These are phyloP conservation scores for Epichloe uncinata DNA, from an alignment of 2,329 filamentous ascomycete genomes.

Conservation along the genomic window DNA sequence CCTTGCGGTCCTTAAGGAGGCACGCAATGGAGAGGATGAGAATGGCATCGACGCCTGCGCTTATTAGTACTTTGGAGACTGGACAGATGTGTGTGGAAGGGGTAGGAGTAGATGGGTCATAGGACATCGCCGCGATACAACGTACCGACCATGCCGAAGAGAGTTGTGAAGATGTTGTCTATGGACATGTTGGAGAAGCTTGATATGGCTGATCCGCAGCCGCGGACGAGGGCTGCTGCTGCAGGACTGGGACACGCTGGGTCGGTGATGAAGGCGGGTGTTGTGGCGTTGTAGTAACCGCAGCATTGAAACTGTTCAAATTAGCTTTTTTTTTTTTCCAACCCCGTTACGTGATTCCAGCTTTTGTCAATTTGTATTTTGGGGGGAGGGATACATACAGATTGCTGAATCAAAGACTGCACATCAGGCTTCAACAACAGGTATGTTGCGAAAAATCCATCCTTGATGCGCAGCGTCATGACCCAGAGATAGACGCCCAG, in stretches of 20 bases:
- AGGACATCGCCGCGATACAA: conserved; percentile 4
- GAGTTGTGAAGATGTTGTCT: conserved; percentile 63
- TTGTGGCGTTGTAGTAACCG: conserved; percentile 61
- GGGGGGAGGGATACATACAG: conserved; percentile 31
- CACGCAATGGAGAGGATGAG: conserved; percentile 61
- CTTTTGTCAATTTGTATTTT: background rate
- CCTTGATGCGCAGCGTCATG: conserved; percentile 54
- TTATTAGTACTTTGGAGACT: conserved; percentile 11
- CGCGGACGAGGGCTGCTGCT: conserved; percentile 54
- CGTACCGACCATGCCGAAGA: conserved; percentile 64
- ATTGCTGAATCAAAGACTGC: conserved; percentile 58
- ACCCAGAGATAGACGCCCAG: conserved; percentile 61
- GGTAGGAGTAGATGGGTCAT: no score
- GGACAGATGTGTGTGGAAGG: conserved; percentile 3
- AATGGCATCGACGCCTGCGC: conserved; percentile 43
- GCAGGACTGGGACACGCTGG: conserved; percentile 54
- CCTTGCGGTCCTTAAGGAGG: conserved; percentile 67
- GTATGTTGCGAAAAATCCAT: conserved; percentile 50
- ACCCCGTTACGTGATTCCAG: background rate
- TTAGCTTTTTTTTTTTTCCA: background rate
- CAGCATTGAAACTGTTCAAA: conserved; percentile 58
- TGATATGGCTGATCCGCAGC: conserved; percentile 55
- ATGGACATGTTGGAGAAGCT: conserved; percentile 58
- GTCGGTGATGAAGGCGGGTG: conserved; percentile 59
- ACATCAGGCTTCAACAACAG: conserved; percentile 37